A percentile compares a stretch with the other conserved stretches of the same genome.
phyloP scores from a whole-genome alignment of 371 early-diverging fungal species.

The Blakeslea trispora region DNA sequence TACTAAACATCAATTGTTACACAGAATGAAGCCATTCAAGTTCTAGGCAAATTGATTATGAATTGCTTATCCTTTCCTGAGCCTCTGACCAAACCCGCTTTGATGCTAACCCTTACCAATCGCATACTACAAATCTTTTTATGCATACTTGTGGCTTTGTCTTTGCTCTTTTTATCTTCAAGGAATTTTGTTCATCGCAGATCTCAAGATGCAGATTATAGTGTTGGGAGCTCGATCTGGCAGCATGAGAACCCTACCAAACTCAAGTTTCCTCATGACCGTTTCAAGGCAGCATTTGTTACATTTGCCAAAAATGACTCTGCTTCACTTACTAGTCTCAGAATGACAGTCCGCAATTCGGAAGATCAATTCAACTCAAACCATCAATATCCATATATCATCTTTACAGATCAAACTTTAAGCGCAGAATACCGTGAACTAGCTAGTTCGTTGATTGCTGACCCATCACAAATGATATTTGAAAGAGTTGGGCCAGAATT shows the following conservation, averaged over 20 bases:
- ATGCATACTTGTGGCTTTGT: no score
- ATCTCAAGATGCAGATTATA: no score
- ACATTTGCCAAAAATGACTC: conserved; percentile 43
- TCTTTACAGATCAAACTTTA: conserved; percentile 39
- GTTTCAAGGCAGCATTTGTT: conserved; percentile 43
- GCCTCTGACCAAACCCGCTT: no score
- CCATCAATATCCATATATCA: conserved; percentile 51
- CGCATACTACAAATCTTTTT: no score
- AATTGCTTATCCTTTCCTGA: no score
- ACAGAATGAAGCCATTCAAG: no score
- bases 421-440: conserved; percentile 41
- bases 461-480: conserved; percentile 15
- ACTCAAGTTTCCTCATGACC: conserved; percentile 31
- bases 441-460: conserved; percentile 26
- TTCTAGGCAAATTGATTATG: no score
- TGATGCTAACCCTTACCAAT: no score
- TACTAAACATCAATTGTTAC: no score
- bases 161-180: no score
- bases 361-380: conserved; percentile 40
- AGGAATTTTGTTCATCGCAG: no score
- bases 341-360: conserved; percentile 39
- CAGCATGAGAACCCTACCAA: conserved; percentile 23
- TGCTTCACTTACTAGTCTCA: conserved; percentile 31
- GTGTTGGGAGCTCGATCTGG: conserved; percentile 10
- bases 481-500: conserved; percentile 23